phyloP scores from a whole-genome alignment of 192 early-diverging fungal genomes.

The Coemansia sp. region DNA sequence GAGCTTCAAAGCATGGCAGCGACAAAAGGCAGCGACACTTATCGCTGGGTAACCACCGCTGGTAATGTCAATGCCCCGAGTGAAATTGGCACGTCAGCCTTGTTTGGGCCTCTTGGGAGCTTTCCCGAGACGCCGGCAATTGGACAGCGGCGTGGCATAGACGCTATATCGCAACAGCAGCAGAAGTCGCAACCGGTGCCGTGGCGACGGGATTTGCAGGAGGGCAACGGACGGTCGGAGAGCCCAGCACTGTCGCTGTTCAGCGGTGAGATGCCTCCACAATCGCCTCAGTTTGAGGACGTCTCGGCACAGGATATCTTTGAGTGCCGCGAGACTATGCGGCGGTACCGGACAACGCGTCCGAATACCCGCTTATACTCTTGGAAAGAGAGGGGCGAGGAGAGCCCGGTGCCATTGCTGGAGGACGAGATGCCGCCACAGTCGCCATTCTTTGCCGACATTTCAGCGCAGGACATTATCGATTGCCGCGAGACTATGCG shows the following conservation, averaged over 20 bases:
- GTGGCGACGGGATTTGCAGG: neutral
- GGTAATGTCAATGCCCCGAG: neutral
- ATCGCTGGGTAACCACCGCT: neutral
- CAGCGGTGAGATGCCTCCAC: conserved; percentile 31
- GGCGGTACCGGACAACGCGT: conserved; percentile 14
- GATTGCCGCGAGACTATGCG: conserved; percentile 23
- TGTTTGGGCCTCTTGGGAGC: neutral
- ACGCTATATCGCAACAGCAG: neutral
- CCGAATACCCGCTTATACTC: conserved; percentile 8
- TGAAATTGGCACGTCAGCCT: neutral
- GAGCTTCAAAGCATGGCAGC: neutral
- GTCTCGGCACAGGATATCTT: conserved; percentile 21
- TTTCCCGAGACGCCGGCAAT: neutral
- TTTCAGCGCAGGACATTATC: conserved; percentile 16
- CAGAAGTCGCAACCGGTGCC: neutral
- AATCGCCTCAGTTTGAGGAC: conserved; percentile 38
- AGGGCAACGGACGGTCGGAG: neutral
- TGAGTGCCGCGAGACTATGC: conserved; percentile 20
- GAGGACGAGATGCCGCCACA: conserved; percentile 34
- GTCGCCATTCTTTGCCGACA: conserved; percentile 37
- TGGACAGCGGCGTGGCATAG: neutral
- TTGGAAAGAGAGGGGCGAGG: conserved; percentile 2
- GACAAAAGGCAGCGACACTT: neutral
- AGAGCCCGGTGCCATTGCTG: conserved; percentile 11
- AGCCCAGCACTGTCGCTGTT: conserved; percentile 5